Conservation (phyloP, 768 basidiomycete genomes). For the Leccinellum albellum region DNA sequence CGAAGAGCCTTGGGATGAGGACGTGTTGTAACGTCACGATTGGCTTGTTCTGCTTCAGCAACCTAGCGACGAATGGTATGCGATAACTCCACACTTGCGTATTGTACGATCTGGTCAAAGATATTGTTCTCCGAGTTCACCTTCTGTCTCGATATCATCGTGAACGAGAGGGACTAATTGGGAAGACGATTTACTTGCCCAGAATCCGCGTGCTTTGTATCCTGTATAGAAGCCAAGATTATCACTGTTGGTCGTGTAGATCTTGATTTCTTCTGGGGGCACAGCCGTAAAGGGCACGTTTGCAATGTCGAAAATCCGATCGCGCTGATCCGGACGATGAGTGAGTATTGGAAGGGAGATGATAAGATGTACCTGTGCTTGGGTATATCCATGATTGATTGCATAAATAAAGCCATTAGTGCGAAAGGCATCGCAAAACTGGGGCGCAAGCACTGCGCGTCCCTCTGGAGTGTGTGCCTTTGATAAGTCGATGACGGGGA, state of each 20-base stretch:
- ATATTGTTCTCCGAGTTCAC: conserved; percentile 49
- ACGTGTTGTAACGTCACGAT: conserved; percentile 41
- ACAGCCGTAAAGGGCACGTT: conserved; percentile 43
- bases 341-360: conserved; percentile 8
- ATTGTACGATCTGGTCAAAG: conserved; percentile 60
- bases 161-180: background rate
- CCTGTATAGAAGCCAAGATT: conserved; percentile 46
- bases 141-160: conserved; percentile 35
- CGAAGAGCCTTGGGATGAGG: conserved; percentile 46
- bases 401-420: conserved; percentile 40
- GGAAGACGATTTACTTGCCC: conserved; percentile 32
- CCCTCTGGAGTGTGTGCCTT: conserved; percentile 39
- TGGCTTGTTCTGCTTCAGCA: conserved; percentile 33
- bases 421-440: conserved; percentile 45
- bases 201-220: conserved; percentile 47
- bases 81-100: conserved; percentile 43
- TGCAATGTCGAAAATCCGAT: conserved; percentile 47
- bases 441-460: conserved; percentile 36
- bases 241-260: conserved; percentile 36
- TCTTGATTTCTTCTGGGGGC: conserved; percentile 37
- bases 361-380: conserved; percentile 30
- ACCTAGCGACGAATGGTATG: background rate
- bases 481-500: conserved; percentile 51
- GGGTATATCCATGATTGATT: conserved; percentile 36
- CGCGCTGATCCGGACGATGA: conserved; percentile 31